phyloP scores from a whole-genome alignment of 1,284 basidiomycete species.

The Amylostereum chailletii region DNA sequence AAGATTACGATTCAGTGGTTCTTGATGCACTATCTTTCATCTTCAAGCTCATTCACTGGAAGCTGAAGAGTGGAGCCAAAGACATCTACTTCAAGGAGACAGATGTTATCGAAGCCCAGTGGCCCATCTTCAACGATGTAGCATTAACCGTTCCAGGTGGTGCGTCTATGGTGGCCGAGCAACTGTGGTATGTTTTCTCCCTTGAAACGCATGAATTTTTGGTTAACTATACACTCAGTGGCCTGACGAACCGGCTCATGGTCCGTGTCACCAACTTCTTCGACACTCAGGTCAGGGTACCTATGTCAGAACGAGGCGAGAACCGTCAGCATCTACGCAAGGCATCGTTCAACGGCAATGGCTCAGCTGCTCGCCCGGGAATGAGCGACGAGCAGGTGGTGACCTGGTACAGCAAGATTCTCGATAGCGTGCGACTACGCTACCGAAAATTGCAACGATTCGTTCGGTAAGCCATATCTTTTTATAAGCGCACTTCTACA shows the following conservation, averaged over 20 bases:
- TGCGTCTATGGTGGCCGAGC: slow-evolving; percentile 88
- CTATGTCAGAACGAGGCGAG: slow-evolving; percentile 22
- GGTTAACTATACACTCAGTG: slow-evolving; percentile 32
- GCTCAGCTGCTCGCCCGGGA: slow-evolving; percentile 14
- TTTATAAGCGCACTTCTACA: background rate
- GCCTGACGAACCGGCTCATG: slow-evolving; percentile 85
- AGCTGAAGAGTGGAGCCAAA: slow-evolving; percentile 88
- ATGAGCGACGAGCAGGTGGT: slow-evolving; percentile 82
- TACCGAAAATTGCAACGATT: slow-evolving; percentile 94
- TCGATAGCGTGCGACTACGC: slow-evolving; percentile 88
- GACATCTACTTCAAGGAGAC: slow-evolving; percentile 97
- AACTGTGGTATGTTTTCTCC: slow-evolving; percentile 64
- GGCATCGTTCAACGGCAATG: slow-evolving; percentile 17
- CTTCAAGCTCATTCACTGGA: slow-evolving; percentile 93
- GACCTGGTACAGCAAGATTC: slow-evolving; percentile 87
- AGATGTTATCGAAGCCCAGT: slow-evolving; percentile 93
- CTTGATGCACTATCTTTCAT: slow-evolving; percentile 86
- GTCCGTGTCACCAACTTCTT: slow-evolving; percentile 90
- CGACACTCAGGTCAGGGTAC: slow-evolving; percentile 85
- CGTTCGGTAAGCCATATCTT: slow-evolving; percentile 50
- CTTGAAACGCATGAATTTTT: slow-evolving; percentile 3
- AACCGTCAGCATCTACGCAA: slow-evolving; percentile 7
- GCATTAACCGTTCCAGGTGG: slow-evolving; percentile 86
- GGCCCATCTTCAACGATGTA: slow-evolving; percentile 92
- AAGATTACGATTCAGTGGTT: slow-evolving; percentile 86